Base-by-base conservation (phyloP, 768 basidiomycete species). In the Pulveroboletus sp. region DNA sequence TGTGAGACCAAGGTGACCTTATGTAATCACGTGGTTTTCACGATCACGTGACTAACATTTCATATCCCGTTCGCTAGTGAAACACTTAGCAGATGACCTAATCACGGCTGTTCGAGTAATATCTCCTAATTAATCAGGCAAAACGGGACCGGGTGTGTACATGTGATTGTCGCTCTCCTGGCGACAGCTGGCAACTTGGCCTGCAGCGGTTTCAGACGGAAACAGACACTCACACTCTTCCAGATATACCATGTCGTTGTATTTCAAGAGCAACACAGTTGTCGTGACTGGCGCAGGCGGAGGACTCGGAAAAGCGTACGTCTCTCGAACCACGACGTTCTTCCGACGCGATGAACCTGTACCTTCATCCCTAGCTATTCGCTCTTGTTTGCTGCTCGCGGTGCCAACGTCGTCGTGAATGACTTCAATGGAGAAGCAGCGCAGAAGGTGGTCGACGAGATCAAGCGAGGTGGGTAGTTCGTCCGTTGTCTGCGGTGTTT, bases 251-350 rank as follows among this genome's bases (percentile, higher is more conserved):
- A 69, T 54, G 80, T 69, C 78, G 33, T 69, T 85, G 9, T 87
- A 84, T 3, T 95, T 92, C 77, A 83, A 87, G 69, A 84, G 84
- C 49, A 89, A 94, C 47, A 92, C 89, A n/a, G 89, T 93, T 50
- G 80, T 99, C 56, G 74, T 98, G 56, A 99, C 96, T 38, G 96
- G 96, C 40, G 94, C 93, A 38, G 96, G 96, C 13, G 92, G 93
- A 53, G 96, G 96, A 14, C 77, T 99, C 13, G 96, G 96, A 39
- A 86, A 82, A 73, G 80, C 89, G 89, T 98, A 64, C 60, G 89
- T 78, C 17, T 8, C 21, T 37, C 15, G 15, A 30, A 33, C 11
- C 21, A 15, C 8, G n/a, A 1, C 1, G 13, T 17, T n/a, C 28
- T 11, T 21, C 36, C 14, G 31, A 4, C n/a, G 6, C 15, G 9